Percentiles rank a stretch among this genome's conserved stretches.
phyloP scores from a whole-genome alignment of 495 filamentous ascomycete genomes.

The Lindgomyces ingoldianus region DNA sequence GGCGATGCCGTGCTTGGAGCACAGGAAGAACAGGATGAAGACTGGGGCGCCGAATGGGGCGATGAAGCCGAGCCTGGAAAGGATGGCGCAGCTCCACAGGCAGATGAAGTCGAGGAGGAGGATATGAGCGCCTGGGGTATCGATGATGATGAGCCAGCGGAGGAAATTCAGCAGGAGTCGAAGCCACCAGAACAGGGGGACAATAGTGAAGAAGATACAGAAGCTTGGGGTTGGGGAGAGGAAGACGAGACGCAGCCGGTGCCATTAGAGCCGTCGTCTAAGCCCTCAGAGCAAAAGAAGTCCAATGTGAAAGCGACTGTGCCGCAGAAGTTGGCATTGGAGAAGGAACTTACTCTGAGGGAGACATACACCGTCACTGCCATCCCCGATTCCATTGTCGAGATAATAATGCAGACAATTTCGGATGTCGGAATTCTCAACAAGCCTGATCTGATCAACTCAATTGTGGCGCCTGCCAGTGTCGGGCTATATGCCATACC shows the following conservation, averaged over 20 bases:
- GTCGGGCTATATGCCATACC: conserved; percentile 77
- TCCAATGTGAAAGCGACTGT: conserved; percentile 28
- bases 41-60: conserved; percentile 77
- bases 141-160: conserved; percentile 53
- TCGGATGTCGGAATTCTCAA: conserved; percentile 67
- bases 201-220: conserved; percentile 58
- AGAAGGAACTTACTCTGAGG: conserved; percentile 71
- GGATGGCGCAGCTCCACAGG: not conserved
- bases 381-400: conserved; percentile 74
- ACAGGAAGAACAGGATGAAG: conserved; percentile 54
- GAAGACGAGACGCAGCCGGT: conserved; percentile 21
- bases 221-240: conserved; percentile 28
- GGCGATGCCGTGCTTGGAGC: conserved; percentile 64
- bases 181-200: conserved; percentile 56
- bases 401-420: conserved; percentile 68
- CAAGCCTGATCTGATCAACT: conserved; percentile 49
- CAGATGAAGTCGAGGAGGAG: conserved; percentile 54
- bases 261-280: conserved; percentile 1
- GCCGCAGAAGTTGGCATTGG: conserved; percentile 30
- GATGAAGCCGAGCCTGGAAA: conserved; percentile 55
- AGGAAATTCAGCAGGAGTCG: conserved; percentile 29
- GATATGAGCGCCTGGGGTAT: conserved; percentile 67
- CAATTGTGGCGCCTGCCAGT: conserved; percentile 69
- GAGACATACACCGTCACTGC: conserved; percentile 87
- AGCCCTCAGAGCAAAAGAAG: not conserved